A percentile compares a stretch with the other conserved stretches of the same genome.
Conservation (phyloP, 352 stramenopile species). For the Pythium aquatile region DNA sequence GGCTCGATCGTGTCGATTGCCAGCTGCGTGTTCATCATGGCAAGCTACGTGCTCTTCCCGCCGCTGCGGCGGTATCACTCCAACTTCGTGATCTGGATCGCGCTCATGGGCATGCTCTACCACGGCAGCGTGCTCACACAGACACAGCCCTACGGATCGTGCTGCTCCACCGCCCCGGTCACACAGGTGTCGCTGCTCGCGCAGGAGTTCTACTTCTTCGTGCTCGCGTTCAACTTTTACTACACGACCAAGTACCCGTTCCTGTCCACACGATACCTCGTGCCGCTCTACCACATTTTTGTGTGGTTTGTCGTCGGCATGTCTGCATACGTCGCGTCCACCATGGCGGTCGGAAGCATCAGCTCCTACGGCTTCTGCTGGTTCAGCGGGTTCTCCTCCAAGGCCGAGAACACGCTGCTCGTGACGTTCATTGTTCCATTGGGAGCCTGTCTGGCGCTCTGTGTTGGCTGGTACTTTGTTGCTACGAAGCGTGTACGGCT, state of each 20-base stretch:
- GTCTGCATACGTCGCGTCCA: conserved; percentile 52
- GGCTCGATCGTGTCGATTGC: conserved; percentile 68
- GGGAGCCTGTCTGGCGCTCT: conserved; percentile 63
- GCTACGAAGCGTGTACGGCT: conserved; percentile 69
- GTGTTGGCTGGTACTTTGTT: conserved; percentile 69
- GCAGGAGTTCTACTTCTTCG: conserved; percentile 85
- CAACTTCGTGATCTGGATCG: conserved; percentile 77
- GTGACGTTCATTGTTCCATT: conserved; percentile 66
- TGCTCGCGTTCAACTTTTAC: conserved; percentile 84
- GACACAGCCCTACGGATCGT: conserved; percentile 46
- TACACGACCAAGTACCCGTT: conserved; percentile 89
- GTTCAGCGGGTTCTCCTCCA: conserved; percentile 43
- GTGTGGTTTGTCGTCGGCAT: conserved; percentile 58
- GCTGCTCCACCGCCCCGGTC: conserved; percentile 61
- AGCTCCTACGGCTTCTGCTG: conserved; percentile 85
- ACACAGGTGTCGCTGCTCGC: conserved; percentile 71
- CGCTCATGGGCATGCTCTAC: conserved; percentile 78
- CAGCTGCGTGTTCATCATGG: conserved; percentile 75
- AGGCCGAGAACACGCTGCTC: conserved; percentile 45
- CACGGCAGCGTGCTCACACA: conserved; percentile 68
- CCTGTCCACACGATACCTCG: conserved; percentile 64
- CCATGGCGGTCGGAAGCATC: conserved; percentile 42
- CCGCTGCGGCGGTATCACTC: conserved; percentile 80
- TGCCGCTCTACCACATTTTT: conserved; percentile 63
- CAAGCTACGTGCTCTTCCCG: conserved; percentile 79